Conservation (phyloP, 2,329 filamentous ascomycete genomes). For the Macrophomina tecta region DNA sequence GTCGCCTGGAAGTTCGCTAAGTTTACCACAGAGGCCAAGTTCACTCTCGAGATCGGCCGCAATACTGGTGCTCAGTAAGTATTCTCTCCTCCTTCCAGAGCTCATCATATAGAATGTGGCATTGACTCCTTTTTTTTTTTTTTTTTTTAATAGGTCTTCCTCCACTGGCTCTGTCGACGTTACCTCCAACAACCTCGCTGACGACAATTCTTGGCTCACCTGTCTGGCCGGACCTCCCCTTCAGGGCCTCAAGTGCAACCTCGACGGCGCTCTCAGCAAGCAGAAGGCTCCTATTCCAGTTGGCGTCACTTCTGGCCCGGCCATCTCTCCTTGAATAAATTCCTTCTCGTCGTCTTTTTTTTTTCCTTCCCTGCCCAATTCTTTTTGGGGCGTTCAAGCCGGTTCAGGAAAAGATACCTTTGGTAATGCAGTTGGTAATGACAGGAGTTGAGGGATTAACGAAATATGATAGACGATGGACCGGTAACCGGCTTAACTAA, state of each 20-base stretch:
- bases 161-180: conserved; percentile 16
- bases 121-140: neutral
- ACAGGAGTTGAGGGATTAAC: neutral
- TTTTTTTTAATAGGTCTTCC: neutral
- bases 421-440: neutral
- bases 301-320: neutral
- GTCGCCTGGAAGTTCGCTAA: conserved; percentile 13
- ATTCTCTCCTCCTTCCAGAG: neutral
- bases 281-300: conserved; percentile 5
- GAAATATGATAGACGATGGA: neutral
- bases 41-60: conserved; percentile 17
- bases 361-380: neutral
- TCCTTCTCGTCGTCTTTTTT: neutral
- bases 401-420: neutral
- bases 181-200: conserved; percentile 13
- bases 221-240: conserved; percentile 27
- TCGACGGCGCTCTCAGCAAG: conserved; percentile 20
- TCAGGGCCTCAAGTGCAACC: conserved; percentile 26
- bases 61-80: conserved; percentile 3
- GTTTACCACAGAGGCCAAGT: conserved; percentile 23
- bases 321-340: neutral
- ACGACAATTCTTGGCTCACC: conserved; percentile 20
- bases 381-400: neutral
- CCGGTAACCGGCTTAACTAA: neutral
- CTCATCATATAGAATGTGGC: no score